A percentile compares a stretch with the other conserved stretches of the same genome.
These are phyloP conservation scores for Termitomyces sp. DNA, from an alignment of 768 basidiomycete species.

Conservation along the genomic window DNA sequence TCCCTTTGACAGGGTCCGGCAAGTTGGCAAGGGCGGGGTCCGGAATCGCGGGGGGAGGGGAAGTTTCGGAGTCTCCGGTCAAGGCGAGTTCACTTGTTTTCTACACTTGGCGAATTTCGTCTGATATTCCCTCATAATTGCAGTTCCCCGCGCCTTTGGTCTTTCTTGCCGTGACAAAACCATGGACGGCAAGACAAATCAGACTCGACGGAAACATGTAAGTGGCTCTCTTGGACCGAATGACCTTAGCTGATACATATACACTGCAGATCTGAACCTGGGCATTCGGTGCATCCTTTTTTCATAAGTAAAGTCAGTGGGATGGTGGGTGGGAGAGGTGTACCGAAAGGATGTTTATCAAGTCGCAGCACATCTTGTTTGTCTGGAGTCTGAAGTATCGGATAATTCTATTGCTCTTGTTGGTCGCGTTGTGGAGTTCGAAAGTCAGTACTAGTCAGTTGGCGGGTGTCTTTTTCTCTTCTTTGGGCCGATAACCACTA, in stretches of 20 bases:
- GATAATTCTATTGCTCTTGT: background rate
- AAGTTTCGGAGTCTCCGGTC: background rate
- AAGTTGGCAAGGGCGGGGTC: constrained; percentile 4
- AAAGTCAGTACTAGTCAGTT: too few species aligned
- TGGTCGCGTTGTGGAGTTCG: too few species aligned
- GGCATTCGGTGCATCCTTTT: background rate
- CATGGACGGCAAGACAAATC: background rate
- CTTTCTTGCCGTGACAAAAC: background rate
- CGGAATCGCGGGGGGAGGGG: background rate
- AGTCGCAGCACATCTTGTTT: too few species aligned
- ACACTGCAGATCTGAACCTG: background rate
- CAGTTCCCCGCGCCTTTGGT: background rate
- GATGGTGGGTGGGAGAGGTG: constrained; percentile 4
- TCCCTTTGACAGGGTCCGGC: background rate
- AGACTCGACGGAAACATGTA: background rate
- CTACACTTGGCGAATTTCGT: background rate
- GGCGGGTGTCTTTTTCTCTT: too few species aligned
- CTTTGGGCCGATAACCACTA: too few species aligned
- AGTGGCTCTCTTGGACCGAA: background rate
- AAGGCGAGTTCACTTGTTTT: background rate
- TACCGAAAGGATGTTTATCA: background rate
- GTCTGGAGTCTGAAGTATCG: background rate
- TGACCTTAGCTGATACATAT: background rate
- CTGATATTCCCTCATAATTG: background rate
- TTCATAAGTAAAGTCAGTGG: background rate